Evolutionary conservation across 2,329 filamentous ascomycete species (phyloP).

Genomic region (Amauroascus verrucosus): DNA sequence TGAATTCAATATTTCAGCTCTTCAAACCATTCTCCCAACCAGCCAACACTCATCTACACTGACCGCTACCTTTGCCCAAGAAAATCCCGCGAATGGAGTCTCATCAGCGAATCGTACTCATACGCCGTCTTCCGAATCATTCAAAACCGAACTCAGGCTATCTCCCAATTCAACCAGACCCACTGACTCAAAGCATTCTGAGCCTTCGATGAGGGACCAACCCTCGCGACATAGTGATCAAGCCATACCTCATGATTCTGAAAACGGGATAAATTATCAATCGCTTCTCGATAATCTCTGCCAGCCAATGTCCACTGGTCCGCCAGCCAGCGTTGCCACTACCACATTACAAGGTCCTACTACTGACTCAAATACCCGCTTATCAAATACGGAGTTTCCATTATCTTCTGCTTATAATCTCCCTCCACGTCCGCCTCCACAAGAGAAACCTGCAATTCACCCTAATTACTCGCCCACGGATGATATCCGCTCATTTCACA

Average conservation of each 20-base stretch:
- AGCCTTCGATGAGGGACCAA: slow-evolving; percentile 5
- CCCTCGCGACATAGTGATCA: slow-evolving; percentile 20
- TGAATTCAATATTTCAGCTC: slow-evolving; percentile 22
- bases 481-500: slow-evolving; percentile 34
- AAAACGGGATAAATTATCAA: slow-evolving; percentile 40
- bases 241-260: slow-evolving; percentile 19
- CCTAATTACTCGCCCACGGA: slow-evolving; percentile 31
- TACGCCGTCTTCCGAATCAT: neutral
- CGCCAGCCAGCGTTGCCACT: slow-evolving; percentile 20
- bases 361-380: slow-evolving; percentile 24
- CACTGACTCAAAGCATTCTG: neutral
- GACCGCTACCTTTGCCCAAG: slow-evolving; percentile 16
- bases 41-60: slow-evolving; percentile 17
- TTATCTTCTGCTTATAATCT: slow-evolving; percentile 29
- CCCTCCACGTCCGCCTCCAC: slow-evolving; percentile 37
- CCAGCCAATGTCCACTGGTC: slow-evolving; percentile 25
- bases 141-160: neutral
- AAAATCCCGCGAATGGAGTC: neutral
- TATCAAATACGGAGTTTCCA: slow-evolving; percentile 3
- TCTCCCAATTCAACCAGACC: neutral
- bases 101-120: slow-evolving; percentile 1
- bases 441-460: slow-evolving; percentile 33
- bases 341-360: slow-evolving; percentile 20
- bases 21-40: slow-evolving; percentile 17
- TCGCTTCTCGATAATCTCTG: slow-evolving; percentile 41